Percentiles rank a stretch among this genome's conserved stretches.
phyloP scores from a whole-genome alignment of 2,329 filamentous ascomycete genomes.

The Macrophomina tecta region DNA sequence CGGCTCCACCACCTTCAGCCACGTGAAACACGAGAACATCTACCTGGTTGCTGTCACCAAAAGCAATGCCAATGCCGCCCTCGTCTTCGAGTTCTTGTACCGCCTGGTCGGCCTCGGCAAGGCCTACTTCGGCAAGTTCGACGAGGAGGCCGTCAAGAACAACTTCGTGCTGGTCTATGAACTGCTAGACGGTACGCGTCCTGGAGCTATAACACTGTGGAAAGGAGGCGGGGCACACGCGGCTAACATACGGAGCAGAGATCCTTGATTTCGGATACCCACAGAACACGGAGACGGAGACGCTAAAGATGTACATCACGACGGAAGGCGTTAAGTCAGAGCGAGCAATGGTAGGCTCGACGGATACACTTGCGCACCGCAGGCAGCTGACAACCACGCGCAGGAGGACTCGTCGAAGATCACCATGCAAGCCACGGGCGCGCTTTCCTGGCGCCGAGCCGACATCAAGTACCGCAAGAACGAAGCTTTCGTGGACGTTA shows the following conservation, averaged over 20 bases:
- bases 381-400: conserved; percentile 30
- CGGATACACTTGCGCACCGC: background rate
- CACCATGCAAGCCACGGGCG: conserved; percentile 98
- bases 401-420: conserved; percentile 93
- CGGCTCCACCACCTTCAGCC: conserved; percentile 97
- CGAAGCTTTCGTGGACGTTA: conserved; percentile 98
- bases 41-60: conserved; percentile 97
- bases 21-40: conserved; percentile 99
- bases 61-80: conserved; percentile 97
- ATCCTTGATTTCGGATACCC: conserved; percentile 99
- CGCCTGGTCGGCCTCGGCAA: conserved; percentile 86
- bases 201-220: background rate
- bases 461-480: conserved; percentile 99
- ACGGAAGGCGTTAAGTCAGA: conserved; percentile 98
- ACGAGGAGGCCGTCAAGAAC: conserved; percentile 99
- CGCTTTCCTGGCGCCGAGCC: conserved; percentile 93
- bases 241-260: conserved; percentile 60
- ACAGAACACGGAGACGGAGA: conserved; percentile 98
- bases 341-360: conserved; percentile 61
- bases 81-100: conserved; percentile 98
- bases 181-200: conserved; percentile 76
- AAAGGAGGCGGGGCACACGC: background rate
- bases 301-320: conserved; percentile 99
- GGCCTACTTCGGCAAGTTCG: conserved; percentile 98
- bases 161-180: conserved; percentile 99